Conservation (phyloP, 192 early-diverging fungal genomes). For the Thamnidium elegans region DNA sequence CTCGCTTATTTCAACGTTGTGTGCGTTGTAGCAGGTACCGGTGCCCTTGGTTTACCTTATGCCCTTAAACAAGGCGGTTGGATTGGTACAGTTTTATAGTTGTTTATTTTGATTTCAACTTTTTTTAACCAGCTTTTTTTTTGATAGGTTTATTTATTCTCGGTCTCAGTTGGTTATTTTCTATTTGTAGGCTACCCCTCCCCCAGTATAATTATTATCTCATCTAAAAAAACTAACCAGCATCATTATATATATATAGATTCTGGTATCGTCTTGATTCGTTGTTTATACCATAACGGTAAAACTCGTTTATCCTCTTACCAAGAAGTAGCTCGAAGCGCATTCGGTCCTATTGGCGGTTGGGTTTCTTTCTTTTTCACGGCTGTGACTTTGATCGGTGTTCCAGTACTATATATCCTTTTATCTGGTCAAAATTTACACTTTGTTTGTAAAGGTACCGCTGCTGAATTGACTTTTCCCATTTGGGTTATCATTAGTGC, state of each 20-base stretch:
- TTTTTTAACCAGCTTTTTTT: not conserved
- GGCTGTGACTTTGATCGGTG: conserved; percentile 63
- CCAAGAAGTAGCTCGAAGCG: conserved; percentile 62
- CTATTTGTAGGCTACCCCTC: conserved; percentile 13
- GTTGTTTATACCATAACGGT: conserved; percentile 34
- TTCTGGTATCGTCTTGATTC: conserved; percentile 22
- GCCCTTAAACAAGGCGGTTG: conserved; percentile 35
- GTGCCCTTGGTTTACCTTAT: conserved; percentile 75
- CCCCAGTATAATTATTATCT: not conserved
- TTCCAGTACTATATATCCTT: conserved; percentile 65
- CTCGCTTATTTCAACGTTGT: conserved; percentile 57
- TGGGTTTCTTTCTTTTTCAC: conserved; percentile 61
- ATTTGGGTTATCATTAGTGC: conserved; percentile 59
- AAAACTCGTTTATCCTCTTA: conserved; percentile 50
- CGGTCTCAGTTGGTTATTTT: conserved; percentile 24
- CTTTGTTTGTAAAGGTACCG: conserved; percentile 45
- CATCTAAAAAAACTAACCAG: not conserved
- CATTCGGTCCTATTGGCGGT: conserved; percentile 63
- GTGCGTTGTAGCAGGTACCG: conserved; percentile 81
- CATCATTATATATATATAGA: conserved; percentile 2
- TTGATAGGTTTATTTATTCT: conserved; percentile 23
- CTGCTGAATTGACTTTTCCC: conserved; percentile 42
- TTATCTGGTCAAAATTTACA: conserved; percentile 66
- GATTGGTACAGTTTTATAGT: conserved; percentile 22
- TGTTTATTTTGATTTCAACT: not conserved